These are phyloP conservation scores for Paraphaeosphaeria minitans DNA, from an alignment of 2,329 filamentous ascomycete species.

Conservation along the genomic window DNA sequence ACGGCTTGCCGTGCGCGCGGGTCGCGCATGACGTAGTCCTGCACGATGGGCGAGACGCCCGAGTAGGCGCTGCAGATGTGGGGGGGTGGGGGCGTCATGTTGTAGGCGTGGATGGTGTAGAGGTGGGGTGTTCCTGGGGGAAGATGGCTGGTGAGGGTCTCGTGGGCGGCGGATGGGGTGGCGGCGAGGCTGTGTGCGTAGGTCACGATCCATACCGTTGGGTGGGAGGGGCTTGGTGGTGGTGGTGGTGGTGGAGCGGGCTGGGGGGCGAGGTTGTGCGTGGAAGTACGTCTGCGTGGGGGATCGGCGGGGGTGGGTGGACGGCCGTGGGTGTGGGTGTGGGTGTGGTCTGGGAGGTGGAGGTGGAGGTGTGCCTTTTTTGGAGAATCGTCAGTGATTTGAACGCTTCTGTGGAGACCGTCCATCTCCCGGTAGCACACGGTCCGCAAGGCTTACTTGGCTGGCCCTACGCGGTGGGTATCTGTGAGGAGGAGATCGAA, in stretches of 20 bases:
- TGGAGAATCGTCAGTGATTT: not conserved
- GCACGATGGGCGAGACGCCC: constrained; percentile 27
- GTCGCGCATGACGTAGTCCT: constrained; percentile 29
- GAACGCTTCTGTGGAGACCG: not conserved
- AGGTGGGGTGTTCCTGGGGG: constrained; percentile 22
- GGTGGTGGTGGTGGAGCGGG: not conserved
- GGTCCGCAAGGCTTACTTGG: not conserved
- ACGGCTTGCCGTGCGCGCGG: constrained; percentile 21
- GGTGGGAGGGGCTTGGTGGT: constrained; percentile 2
- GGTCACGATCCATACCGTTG: constrained; percentile 34
- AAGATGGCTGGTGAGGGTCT: constrained; percentile 22
- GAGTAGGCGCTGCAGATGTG: constrained; percentile 28
- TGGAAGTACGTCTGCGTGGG: not conserved
- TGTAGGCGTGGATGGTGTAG: constrained; percentile 31
- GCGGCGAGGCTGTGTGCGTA: constrained; percentile 21
- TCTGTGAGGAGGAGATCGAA: not conserved
- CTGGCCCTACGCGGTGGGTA: constrained; percentile 3
- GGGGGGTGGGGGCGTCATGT: constrained; percentile 19
- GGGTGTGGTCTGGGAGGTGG: not conserved
- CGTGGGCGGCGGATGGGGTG: constrained; percentile 1
- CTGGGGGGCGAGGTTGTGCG: not conserved
- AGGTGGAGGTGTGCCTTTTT: not conserved
- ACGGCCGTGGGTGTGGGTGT: not conserved
- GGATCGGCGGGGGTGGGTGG: not conserved
- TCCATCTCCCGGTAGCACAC: too few relatives aligned